Base-by-base conservation (phyloP, 2,329 filamentous ascomycete species). In the Spiromastix sp. region DNA sequence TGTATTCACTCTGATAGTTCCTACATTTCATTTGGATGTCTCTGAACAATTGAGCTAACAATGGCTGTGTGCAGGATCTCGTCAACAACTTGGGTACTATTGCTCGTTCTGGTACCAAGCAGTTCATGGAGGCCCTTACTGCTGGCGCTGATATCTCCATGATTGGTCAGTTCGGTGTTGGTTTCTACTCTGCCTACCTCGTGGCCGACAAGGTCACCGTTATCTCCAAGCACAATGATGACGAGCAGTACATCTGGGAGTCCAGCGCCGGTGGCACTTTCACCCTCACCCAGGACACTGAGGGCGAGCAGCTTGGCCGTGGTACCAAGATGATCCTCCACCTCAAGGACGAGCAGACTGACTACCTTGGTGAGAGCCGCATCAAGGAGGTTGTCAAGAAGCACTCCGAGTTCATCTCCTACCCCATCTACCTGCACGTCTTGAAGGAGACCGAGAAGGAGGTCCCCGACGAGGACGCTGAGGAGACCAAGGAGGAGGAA, bases 311-410 rank as follows among this genome's bases (percentile, higher is more conserved):
- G 49, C 75, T 98, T 48, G 87, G 87, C 63, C 89, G 91, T 56
- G 91, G 91, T 64, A 93, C 86, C 66, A 87, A 93, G 79, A 93
- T 98, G 64, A 80, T 96, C 67, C 85, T 98, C 44, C 85, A 96
- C 76, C 76, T 98, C 60, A 98, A 98, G 84, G 91, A 98, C 55
- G 91, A 98, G 79, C 91, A 98, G 77, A 74, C 73, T 48, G 91
- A 96, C 67, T 98, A 94, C 79, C 75, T 96, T 51, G 93, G 96
- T 69, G 91, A 98, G 82, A 76, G 76, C 75, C 91, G 89, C 77
- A 82, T 98, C 76, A 98, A 98, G 84, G 91, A 98, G 77, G 89
- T 98, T 50, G 87, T 98, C 76, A 96, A 96, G 86, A 98, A 98
- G 85, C 91, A 98, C 83, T 96, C 91, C 62, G 91, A 98, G 74